These are phyloP conservation scores for Phylloporus sp. DNA, from an alignment of 1,284 basidiomycete genomes.

Conservation along the genomic window DNA sequence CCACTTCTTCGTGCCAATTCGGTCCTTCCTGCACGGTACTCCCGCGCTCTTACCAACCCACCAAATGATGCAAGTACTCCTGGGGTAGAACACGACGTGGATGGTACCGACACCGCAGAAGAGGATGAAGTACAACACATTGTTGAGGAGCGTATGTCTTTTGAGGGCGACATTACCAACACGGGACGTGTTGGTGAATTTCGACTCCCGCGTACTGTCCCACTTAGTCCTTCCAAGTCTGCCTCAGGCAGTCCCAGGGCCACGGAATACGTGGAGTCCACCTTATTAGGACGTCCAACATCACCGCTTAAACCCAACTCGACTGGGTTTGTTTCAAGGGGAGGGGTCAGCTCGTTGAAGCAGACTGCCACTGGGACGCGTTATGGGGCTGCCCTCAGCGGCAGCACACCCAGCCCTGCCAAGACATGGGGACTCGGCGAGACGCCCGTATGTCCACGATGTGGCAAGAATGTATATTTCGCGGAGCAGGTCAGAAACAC, in stretches of 20 bases:
- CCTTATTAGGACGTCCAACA: slow-evolving; percentile 19
- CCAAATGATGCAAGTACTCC: slow-evolving; percentile 15
- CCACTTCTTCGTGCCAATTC: slow-evolving; percentile 34
- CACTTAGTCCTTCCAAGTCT: slow-evolving; percentile 38
- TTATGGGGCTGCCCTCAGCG: slow-evolving; percentile 51
- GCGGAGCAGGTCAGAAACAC: slow-evolving; percentile 56
- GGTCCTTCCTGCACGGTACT: slow-evolving; percentile 37
- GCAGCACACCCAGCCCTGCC: slow-evolving; percentile 35
- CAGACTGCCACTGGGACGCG: slow-evolving; percentile 53
- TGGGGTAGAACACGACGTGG: slow-evolving; percentile 10
- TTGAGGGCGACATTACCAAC: slow-evolving; percentile 39
- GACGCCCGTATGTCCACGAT: slow-evolving; percentile 59
- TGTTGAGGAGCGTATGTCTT: slow-evolving; percentile 26
- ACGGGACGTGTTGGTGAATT: slow-evolving; percentile 39
- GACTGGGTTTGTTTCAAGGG: slow-evolving; percentile 25
- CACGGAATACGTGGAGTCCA: slow-evolving; percentile 12
- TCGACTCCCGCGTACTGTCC: slow-evolving; percentile 44
- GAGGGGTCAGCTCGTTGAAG: slow-evolving; percentile 36
- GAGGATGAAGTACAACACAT: slow-evolving; percentile 32
- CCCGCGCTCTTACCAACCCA: slow-evolving; percentile 26
- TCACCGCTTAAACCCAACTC: slow-evolving; percentile 31
- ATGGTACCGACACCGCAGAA: slow-evolving; percentile 33
- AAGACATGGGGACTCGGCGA: slow-evolving; percentile 44
- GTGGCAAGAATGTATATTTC: slow-evolving; percentile 63
- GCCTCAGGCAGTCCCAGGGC: slow-evolving; percentile 11